Percentiles rank a stretch among this genome's conserved stretches.
Evolutionary conservation across 495 filamentous ascomycete species (phyloP).

Genomic region (Penicillium mononematosum): DNA sequence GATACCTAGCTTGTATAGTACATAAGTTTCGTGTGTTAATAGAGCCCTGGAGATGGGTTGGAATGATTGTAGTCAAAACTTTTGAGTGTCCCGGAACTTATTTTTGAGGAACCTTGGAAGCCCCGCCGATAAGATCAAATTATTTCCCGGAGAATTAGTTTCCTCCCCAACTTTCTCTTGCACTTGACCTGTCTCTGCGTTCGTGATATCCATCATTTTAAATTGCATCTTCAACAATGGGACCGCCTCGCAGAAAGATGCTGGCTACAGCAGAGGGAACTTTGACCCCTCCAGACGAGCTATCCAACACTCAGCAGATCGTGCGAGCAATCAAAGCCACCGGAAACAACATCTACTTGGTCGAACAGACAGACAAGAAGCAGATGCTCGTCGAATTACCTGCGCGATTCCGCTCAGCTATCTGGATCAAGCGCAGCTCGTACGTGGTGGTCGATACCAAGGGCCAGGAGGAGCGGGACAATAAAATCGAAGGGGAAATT

Average conservation of each 20-base stretch:
- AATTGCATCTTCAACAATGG: conserved; percentile 50
- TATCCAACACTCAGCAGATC: conserved; percentile 65
- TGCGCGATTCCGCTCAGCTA: conserved; percentile 77
- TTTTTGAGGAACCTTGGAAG: background rate
- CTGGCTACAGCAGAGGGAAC: conserved; percentile 73
- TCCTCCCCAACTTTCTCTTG: conserved; percentile 5
- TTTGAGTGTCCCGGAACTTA: no score
- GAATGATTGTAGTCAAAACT: no score
- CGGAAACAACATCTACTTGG: conserved; percentile 83
- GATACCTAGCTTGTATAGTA: no score
- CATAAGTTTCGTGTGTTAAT: no score
- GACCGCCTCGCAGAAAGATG: conserved; percentile 69
- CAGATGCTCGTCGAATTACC: conserved; percentile 70
- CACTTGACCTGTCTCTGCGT: background rate
- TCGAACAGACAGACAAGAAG: conserved; percentile 59
- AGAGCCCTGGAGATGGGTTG: no score
- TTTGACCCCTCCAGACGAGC: conserved; percentile 64
- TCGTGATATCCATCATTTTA: background rate
- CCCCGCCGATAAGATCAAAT: conserved; percentile 30
- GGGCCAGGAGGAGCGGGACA: conserved; percentile 63
- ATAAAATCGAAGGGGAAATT: conserved; percentile 84
- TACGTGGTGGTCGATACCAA: conserved; percentile 80
- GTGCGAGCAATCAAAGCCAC: conserved; percentile 74
- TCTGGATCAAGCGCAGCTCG: conserved; percentile 85
- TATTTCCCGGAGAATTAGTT: conserved; percentile 14